These are phyloP conservation scores for Babesia bigemina DNA, from an alignment of 169 alveolate genomes.

Conservation along the genomic window DNA sequence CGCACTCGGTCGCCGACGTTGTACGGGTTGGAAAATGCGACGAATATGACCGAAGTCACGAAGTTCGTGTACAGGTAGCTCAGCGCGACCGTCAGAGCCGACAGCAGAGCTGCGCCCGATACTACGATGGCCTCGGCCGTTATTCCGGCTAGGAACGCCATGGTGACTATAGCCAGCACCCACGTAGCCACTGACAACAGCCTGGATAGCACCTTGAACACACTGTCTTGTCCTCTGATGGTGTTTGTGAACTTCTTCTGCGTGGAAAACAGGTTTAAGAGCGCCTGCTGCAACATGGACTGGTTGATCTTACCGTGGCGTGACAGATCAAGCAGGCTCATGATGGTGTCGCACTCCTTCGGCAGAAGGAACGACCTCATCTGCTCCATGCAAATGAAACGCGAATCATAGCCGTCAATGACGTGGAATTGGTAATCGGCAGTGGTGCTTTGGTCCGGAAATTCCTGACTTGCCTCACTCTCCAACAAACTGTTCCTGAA, in stretches of 20 bases:
- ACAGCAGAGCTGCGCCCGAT: slow-evolving; percentile 87
- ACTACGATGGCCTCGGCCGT: slow-evolving; percentile 84
- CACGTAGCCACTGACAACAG: slow-evolving; percentile 79
- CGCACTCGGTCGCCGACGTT: slow-evolving; percentile 85
- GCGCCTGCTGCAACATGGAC: slow-evolving; percentile 72
- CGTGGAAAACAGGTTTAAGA: slow-evolving; percentile 68
- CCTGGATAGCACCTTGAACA: slow-evolving; percentile 78
- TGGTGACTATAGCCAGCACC: slow-evolving; percentile 73
- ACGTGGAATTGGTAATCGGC: slow-evolving; percentile 25
- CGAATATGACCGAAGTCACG: slow-evolving; percentile 85
- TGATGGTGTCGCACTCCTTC: slow-evolving; percentile 73
- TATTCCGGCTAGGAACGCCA: slow-evolving; percentile 80
- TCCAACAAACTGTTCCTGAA: slow-evolving; percentile 8
- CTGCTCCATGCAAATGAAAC: slow-evolving; percentile 20
- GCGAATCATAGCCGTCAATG: slow-evolving; percentile 7
- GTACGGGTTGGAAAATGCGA: slow-evolving; percentile 86
- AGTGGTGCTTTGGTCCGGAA: neutral
- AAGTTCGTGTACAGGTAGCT: slow-evolving; percentile 85
- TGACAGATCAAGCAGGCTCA: slow-evolving; percentile 75
- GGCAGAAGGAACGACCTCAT: slow-evolving; percentile 64
- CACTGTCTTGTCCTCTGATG: slow-evolving; percentile 83
- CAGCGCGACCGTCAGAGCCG: slow-evolving; percentile 84
- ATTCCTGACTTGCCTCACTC: neutral
- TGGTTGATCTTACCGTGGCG: slow-evolving; percentile 80
- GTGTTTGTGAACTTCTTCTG: slow-evolving; percentile 76